Evolutionary conservation across 441 rosid genomes (phyloP), one percentile per base, ranked within the genome.

Genomic region (Flueggea neowawraea): DNA sequence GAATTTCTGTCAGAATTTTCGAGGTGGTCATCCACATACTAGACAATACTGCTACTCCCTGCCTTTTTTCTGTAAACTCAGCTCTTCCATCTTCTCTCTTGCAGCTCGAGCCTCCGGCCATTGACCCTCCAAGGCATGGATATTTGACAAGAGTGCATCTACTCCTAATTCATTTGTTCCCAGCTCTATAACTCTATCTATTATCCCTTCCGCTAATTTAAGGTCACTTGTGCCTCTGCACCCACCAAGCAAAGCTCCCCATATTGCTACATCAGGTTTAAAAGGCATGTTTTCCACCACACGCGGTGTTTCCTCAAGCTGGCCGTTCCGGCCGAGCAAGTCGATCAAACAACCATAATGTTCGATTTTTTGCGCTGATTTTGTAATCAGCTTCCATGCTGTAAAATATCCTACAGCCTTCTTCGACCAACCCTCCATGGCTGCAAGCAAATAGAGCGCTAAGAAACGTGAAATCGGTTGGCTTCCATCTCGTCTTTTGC

Each of bases 161-260:
- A 73, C 61, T 57, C 81, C 81, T 17, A 74, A 28, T 59, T 69
- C 74, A 6, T 51, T 51, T 33, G 53, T 55, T 50, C 50, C 60
- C 61, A 70, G 14, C 45, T 67, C 70, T 16, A 16, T 22, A 22
- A 67, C 77, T 66, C 45, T 73, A 56, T 59, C 56, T 13, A 55
- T n/a, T 9, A 58, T 65, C 45, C 36, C 57, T 49, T 73, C 67
- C 31, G 75, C 81, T 6, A 61, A 44, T 31, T 63, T 61, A 52
- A 69, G 48, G 62, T 69, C 68, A n/a, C 61, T 55, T 57, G 52
- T 63, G 12, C 31, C 63, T 57, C 72, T 64, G 64, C 81, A 77
- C 39, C 78, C 78, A 16, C 78, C 67, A 15, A 77, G 70, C 66
- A 73, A 50, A 32, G 75, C 69, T 31, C 75, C 78, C 74, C 77